phyloP scores from a whole-genome alignment of 805 yeast genomes.

The Kuraishia borneana region DNA sequence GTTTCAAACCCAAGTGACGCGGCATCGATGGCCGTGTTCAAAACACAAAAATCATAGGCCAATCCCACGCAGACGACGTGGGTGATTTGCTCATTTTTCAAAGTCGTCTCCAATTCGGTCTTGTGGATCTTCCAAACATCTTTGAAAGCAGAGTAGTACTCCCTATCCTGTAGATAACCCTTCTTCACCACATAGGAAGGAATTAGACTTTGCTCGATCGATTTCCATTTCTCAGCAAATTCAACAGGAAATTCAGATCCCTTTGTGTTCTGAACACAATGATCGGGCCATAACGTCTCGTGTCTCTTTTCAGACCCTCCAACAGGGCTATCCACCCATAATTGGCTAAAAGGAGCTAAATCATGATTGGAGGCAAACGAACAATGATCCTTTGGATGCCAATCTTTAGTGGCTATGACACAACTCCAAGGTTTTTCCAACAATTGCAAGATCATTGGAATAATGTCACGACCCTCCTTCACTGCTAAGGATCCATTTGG shows the following conservation, averaged over 20 bases:
- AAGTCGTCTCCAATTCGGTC: constrained; percentile 48
- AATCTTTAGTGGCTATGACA: constrained; percentile 69
- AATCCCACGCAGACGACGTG: constrained; percentile 70
- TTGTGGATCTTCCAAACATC: constrained; percentile 68
- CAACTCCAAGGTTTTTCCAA: constrained; percentile 40
- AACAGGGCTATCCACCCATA: constrained; percentile 18
- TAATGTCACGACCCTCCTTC: constrained; percentile 43
- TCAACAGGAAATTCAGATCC: constrained; percentile 57
- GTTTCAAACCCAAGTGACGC: constrained; percentile 52
- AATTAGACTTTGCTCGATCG: constrained; percentile 20
- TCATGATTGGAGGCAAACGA: constrained; percentile 72
- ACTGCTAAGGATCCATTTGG: constrained; percentile 74
- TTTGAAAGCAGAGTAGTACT: constrained; percentile 78
- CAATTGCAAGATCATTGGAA: constrained; percentile 39
- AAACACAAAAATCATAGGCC: constrained; percentile 83
- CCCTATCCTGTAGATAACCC: constrained; percentile 64
- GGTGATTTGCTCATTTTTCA: constrained; percentile 35
- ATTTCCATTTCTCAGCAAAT: constrained; percentile 23
- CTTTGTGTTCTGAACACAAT: constrained; percentile 61
- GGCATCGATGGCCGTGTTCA: constrained; percentile 65
- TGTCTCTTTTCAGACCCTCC: constrained; percentile 10
- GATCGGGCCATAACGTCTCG: constrained; percentile 80
- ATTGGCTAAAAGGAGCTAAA: constrained; percentile 35
- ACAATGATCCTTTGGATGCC: constrained; percentile 75
- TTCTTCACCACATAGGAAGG: constrained; percentile 43